Evolutionary conservation across 2,329 filamentous ascomycete genomes (phyloP), one percentile per base, ranked within the genome.

Genomic region (Aspergillus uvarum): DNA sequence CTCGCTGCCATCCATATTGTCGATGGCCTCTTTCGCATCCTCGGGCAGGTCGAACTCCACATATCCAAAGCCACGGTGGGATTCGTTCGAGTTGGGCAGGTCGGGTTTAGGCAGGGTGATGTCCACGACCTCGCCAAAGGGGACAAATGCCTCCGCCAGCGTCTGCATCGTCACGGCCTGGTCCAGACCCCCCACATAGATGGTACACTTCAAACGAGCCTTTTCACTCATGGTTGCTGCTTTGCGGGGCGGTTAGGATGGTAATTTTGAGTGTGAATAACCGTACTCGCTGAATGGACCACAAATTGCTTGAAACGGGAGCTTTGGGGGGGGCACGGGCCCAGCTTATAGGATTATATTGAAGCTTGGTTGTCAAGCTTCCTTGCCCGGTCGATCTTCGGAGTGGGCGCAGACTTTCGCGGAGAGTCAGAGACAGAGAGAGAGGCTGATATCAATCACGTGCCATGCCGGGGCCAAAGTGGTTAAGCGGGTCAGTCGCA

Each of bases 1-100:
- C 79, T 98, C 94, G 62, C 93, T 90, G 75, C 96, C 92, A 74
- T 99, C 92, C 94, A 99, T 98, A 74, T 99, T 99, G 82, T 98
- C 92, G 75, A 99, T 96, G 54, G 95, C 95, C 77, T 98, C 94
- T 71, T 88, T 88, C 29, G 93, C 94, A 77, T 99, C 95, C 59
- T 89, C 86, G 12, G 87, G 83, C 59, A 92, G 85, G 70, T 97
- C 92, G 72, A 91, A 99, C 73, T 99, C 95, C 54, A 99, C 91
- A 74, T 99, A 98, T 60, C 93, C 95, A 76, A 98, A 99, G 0
- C 96, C 95, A 55, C 93, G 85, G 75, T 99, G 95, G 31, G 87
- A 81, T 47, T 96, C 91, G 51, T 84, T 87, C 6, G 89, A 87
- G 63, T 91, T 92, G 65, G 89, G 89, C 63, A 88, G 82, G 72